Evolutionary conservation across 148 eudicot species (phyloP).

Genomic region (Polygonum maritimum): DNA sequence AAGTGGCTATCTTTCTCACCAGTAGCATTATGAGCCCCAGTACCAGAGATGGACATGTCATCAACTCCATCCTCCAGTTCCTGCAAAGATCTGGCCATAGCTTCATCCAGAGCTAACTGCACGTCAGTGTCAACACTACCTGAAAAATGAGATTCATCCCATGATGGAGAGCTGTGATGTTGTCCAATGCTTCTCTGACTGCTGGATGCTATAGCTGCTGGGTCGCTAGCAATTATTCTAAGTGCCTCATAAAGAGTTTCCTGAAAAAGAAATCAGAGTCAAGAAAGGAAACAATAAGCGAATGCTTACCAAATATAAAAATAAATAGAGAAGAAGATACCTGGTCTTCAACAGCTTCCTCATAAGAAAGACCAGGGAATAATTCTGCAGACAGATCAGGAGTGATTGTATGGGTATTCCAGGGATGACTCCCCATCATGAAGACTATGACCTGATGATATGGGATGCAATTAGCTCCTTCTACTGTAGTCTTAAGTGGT

Average conservation of each 20-base stretch:
- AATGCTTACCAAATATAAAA: not conserved
- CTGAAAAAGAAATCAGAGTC: constrained; percentile 24
- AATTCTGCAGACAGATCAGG: constrained; percentile 44
- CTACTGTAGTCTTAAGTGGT: not conserved
- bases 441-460: not conserved
- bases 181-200: constrained; percentile 29
- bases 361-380: constrained; percentile 54
- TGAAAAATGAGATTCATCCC: constrained; percentile 40
- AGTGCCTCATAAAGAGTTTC: constrained; percentile 45
- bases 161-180: constrained; percentile 21
- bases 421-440: constrained; percentile 30
- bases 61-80: constrained; percentile 49
- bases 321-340: constrained; percentile 19
- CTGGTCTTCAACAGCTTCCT: constrained; percentile 74
- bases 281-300: not conserved
- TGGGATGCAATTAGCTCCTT: constrained; percentile 1
- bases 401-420: constrained; percentile 27
- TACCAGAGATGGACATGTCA: constrained; percentile 26
- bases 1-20: constrained; percentile 27
- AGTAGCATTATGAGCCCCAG: constrained; percentile 23
- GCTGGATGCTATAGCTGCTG: constrained; percentile 19
- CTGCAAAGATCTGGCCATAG: constrained; percentile 64
- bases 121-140: constrained; percentile 30
- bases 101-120: constrained; percentile 62
- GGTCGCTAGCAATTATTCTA: constrained; percentile 26